Evolutionary conservation across 2,329 filamentous ascomycete genomes (phyloP).

Genomic region (Penicillium sclerotiorum): DNA sequence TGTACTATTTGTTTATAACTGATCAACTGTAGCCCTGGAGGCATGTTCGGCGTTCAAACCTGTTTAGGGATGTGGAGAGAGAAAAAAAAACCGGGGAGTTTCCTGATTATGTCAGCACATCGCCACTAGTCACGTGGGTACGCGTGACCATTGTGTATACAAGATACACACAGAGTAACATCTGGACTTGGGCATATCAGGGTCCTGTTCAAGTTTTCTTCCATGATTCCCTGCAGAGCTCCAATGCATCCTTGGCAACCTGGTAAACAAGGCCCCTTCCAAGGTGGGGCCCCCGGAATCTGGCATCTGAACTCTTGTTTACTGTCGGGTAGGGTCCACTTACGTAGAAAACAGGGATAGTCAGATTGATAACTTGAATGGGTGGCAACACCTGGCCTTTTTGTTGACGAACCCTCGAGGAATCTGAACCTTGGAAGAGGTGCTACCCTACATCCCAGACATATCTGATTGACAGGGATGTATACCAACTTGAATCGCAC

Average conservation of each 20-base stretch:
- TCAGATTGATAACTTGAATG: background rate
- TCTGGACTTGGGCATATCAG: too few species aligned
- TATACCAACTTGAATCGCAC: too few species aligned
- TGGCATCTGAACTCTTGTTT: slow-evolving; percentile 1
- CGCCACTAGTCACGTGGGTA: slow-evolving; percentile 9
- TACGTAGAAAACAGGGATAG: slow-evolving; percentile 4
- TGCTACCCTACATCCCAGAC: too few species aligned
- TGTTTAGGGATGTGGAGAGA: slow-evolving; percentile 4
- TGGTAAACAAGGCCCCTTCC: background rate
- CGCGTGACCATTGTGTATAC: background rate
- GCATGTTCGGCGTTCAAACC: background rate
- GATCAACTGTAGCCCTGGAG: too few species aligned
- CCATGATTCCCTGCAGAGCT: too few species aligned
- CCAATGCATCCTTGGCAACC: background rate
- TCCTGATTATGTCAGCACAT: background rate
- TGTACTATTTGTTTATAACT: background rate
- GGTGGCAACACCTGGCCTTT: too few species aligned
- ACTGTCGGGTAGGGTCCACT: background rate
- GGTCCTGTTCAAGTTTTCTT: too few species aligned
- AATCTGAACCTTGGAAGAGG: too few species aligned
- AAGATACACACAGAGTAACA: too few species aligned
- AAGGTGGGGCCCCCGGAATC: slow-evolving; percentile 3
- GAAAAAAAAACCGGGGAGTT: background rate
- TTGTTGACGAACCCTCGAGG: too few species aligned
- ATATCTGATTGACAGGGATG: background rate